Conservation (phyloP, 176 grass and related monocot species). For the Oryza meyeriana region DNA sequence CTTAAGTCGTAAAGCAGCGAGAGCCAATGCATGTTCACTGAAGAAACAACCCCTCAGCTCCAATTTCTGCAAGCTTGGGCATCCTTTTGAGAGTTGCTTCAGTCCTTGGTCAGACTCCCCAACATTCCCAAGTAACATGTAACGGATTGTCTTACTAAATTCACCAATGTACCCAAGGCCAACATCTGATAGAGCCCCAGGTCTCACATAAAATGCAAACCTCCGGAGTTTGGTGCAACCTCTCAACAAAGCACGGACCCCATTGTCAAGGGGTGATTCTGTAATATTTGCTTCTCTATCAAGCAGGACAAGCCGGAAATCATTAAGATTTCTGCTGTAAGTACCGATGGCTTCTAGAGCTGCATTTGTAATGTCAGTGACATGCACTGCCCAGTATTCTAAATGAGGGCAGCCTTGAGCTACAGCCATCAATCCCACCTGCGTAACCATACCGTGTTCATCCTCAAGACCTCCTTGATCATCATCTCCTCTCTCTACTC, state of each 20-base stretch:
- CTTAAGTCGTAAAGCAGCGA: slow-evolving; percentile 60
- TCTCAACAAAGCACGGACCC: slow-evolving; percentile 71
- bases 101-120: slow-evolving; percentile 74
- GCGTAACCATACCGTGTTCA: slow-evolving; percentile 75
- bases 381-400: slow-evolving; percentile 78
- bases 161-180: slow-evolving; percentile 87
- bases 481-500: slow-evolving; percentile 92
- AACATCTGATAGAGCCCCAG: slow-evolving; percentile 73
- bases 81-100: slow-evolving; percentile 51
- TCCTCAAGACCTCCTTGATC: slow-evolving; percentile 83
- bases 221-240: slow-evolving; percentile 85
- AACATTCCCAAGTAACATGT: slow-evolving; percentile 90
- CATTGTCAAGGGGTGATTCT: slow-evolving; percentile 78
- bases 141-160: slow-evolving; percentile 55
- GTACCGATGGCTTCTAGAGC: slow-evolving; percentile 78
- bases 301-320: slow-evolving; percentile 95
- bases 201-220: slow-evolving; percentile 94
- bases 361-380: slow-evolving; percentile 94
- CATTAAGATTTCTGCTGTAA: slow-evolving; percentile 71
- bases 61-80: slow-evolving; percentile 88
- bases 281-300: slow-evolving; percentile 73
- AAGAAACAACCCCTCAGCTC: slow-evolving; percentile 88
- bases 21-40: slow-evolving; percentile 70
- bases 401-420: slow-evolving; percentile 73
- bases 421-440: slow-evolving; percentile 66